A percentile compares a stretch with the other conserved stretches of the same genome.
Evolutionary conservation across 768 basidiomycete genomes (phyloP).

Genomic region (Lentinus tigrinus): DNA sequence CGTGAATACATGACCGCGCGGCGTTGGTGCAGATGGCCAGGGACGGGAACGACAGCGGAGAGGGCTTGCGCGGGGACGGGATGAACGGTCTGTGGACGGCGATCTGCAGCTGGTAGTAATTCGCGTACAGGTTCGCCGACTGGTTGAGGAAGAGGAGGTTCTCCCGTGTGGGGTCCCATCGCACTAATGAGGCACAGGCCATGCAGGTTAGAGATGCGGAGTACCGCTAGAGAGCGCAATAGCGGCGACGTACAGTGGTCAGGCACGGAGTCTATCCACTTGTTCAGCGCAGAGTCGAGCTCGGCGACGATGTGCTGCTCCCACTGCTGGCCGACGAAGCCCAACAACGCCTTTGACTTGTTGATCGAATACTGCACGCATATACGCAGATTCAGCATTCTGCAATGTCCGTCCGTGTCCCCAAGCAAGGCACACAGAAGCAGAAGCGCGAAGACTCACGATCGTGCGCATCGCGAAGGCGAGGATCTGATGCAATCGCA

Average conservation of each 20-base stretch:
- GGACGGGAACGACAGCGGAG: conserved; percentile 44
- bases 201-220: background rate
- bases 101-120: conserved; percentile 60
- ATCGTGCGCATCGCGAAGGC: conserved; percentile 70
- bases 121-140: conserved; percentile 54
- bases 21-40: conserved; percentile 57
- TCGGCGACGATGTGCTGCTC: conserved; percentile 61
- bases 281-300: conserved; percentile 65
- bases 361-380: conserved; percentile 72
- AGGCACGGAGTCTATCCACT: conserved; percentile 72
- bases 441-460: conserved; percentile 37
- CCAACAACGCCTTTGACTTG: conserved; percentile 55
- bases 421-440: background rate
- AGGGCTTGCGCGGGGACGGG: conserved; percentile 40
- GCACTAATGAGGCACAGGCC: conserved; percentile 26
- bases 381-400: background rate
- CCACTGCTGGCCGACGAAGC: conserved; percentile 52
- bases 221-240: background rate
- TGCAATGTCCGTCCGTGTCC: too few relatives aligned
- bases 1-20: conserved; percentile 47
- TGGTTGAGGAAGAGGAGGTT: conserved; percentile 48
- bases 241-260: conserved; percentile 51
- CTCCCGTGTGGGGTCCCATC: conserved; percentile 45
- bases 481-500: conserved; percentile 68
- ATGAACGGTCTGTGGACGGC: conserved; percentile 54